Percentiles rank a stretch among this genome's conserved stretches.
Evolutionary conservation across 2,329 filamentous ascomycete genomes (phyloP).

Genomic region (Annulohypoxylon truncatum): DNA sequence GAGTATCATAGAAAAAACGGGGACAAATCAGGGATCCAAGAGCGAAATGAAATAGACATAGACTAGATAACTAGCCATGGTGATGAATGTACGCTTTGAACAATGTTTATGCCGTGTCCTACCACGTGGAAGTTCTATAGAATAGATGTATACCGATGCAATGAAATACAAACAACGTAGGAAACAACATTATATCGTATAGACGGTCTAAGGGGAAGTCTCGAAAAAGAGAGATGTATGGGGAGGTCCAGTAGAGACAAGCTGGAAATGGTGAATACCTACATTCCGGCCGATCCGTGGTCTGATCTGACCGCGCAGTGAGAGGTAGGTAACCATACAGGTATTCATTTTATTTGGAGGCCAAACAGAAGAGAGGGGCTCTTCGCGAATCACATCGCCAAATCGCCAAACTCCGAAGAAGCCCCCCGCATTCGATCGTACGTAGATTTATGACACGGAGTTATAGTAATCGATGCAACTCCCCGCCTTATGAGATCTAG

Average conservation of each 20-base stretch:
- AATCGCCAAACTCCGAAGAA: slow-evolving; percentile 3
- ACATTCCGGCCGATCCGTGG: slow-evolving; percentile 21
- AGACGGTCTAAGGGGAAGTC: not conserved
- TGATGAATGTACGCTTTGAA: slow-evolving; percentile 11
- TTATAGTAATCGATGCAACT: not conserved
- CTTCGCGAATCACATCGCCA: slow-evolving; percentile 1
- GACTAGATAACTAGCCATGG: slow-evolving; percentile 21
- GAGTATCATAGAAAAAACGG: not conserved
- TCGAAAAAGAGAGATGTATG: not conserved
- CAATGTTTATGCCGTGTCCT: not conserved
- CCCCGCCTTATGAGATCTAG: not conserved
- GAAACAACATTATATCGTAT: not conserved
- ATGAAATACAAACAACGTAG: no score
- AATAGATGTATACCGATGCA: no score
- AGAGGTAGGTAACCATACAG: not conserved
- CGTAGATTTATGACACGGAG: not conserved
- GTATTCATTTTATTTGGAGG: not conserved
- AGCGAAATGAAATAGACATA: slow-evolving; percentile 22
- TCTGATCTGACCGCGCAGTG: not conserved
- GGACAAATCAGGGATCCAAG: not conserved
- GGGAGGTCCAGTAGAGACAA: not conserved
- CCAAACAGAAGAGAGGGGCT: not conserved
- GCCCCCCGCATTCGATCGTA: slow-evolving; percentile 3
- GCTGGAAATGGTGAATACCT: not conserved
- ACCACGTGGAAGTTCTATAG: not conserved